These are phyloP conservation scores for Colletotrichum sidae DNA, from an alignment of 2,329 filamentous ascomycete species.

Conservation along the genomic window DNA sequence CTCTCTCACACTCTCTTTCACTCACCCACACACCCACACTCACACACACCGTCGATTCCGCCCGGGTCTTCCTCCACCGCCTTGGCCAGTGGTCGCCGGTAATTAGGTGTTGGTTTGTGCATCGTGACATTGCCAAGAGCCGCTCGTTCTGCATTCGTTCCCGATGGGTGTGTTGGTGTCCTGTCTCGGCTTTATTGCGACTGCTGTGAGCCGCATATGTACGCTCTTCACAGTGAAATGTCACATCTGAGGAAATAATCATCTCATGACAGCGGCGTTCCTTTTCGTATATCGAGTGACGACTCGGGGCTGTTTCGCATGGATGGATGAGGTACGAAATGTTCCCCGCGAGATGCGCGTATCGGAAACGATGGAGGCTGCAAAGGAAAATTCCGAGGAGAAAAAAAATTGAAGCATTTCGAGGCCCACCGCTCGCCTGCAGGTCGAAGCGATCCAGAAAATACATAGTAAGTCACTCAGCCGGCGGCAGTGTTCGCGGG, in stretches of 20 bases:
- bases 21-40: neutral
- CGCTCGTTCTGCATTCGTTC: neutral
- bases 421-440: constrained; percentile 6
- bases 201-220: neutral
- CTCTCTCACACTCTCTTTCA: no score
- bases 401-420: constrained; percentile 11
- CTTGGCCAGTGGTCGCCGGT: neutral
- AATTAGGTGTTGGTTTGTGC: constrained; percentile 3
- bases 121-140: constrained; percentile 8
- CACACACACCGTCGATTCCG: neutral
- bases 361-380: neutral
- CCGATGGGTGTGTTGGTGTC: neutral
- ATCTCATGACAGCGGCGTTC: no score
- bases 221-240: no score
- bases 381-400: constrained; percentile 6
- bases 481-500: constrained; percentile 18
- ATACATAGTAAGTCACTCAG: constrained; percentile 7
- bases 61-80: constrained; percentile 21
- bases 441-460: constrained; percentile 1
- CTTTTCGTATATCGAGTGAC: no score
- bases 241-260: no score
- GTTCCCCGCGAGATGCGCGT: neutral
- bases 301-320: no score
- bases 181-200: constrained; percentile 1
- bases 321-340: no score